These are phyloP conservation scores for Aspergillus clavatus DNA, from an alignment of 2,329 filamentous ascomycete genomes.

Conservation along the genomic window DNA sequence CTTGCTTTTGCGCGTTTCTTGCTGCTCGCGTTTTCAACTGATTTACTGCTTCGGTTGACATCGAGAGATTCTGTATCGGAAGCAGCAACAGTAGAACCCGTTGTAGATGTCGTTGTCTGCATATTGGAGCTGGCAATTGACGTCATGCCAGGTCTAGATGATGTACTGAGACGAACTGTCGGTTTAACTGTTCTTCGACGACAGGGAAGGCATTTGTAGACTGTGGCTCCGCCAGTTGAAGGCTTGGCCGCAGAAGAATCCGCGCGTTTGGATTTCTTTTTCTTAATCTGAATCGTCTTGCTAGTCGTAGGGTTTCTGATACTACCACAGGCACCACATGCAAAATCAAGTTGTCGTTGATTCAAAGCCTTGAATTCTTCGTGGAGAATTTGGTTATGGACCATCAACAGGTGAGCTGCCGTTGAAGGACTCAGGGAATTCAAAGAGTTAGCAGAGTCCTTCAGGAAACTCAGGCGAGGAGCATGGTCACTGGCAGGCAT, in stretches of 20 bases:
- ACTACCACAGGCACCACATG: slow-evolving; percentile 40
- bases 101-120: slow-evolving; percentile 8
- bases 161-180: slow-evolving; percentile 8
- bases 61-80: slow-evolving; percentile 7
- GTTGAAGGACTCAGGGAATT: slow-evolving; percentile 34
- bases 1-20: slow-evolving; percentile 53
- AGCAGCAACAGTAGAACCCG: slow-evolving; percentile 8
- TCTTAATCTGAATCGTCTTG: slow-evolving; percentile 24
- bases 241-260: slow-evolving; percentile 8
- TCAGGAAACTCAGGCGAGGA: slow-evolving; percentile 34
- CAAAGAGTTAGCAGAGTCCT: slow-evolving; percentile 31
- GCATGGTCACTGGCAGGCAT: slow-evolving; percentile 23
- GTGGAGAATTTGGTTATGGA: slow-evolving; percentile 35
- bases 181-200: slow-evolving; percentile 29
- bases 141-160: slow-evolving; percentile 10
- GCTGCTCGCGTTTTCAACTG: slow-evolving; percentile 43
- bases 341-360: slow-evolving; percentile 27
- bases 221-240: slow-evolving; percentile 19
- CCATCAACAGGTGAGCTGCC: slow-evolving; percentile 36
- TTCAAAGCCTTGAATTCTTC: slow-evolving; percentile 32
- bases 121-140: slow-evolving; percentile 5
- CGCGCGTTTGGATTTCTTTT: slow-evolving; percentile 12
- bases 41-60: slow-evolving; percentile 16
- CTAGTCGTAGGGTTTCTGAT: slow-evolving; percentile 30
- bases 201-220: slow-evolving; percentile 38